Base-by-base conservation (phyloP, 208 protist species). In the Borovskyia barvae region DNA sequence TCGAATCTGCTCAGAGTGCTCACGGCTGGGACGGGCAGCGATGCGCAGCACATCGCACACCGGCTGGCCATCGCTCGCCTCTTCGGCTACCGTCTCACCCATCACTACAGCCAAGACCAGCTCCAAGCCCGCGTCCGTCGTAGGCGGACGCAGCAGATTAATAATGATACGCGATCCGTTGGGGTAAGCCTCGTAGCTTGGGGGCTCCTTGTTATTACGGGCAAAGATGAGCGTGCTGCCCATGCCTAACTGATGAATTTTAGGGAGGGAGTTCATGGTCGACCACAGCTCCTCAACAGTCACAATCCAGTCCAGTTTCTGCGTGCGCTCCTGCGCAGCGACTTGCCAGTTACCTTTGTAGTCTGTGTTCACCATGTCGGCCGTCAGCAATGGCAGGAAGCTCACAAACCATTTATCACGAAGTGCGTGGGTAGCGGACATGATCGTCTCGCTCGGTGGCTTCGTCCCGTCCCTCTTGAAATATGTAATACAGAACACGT, bases 221-320 rank as follows among this genome's bases (percentile, higher is more conserved):
- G 89, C 66, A 48, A 95, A 87, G 36, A 95, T 87, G 67, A 88
- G 82, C 17, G 77, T 90, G 68, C 77, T 87, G 32, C 89, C 86
- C 32, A 80, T 78, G 41, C 73, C 82, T 40, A 95, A 71, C 50
- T 90, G 77, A 32, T 93, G 84, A 4, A 95, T 67, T 42, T 83
- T 85, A 0, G 89, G 89, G 6, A 95, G 73, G 22, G 89, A 95
- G 54, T 95, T 95, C 22, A 95, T 75, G 8, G 86, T 93, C 7
- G 89, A 95, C 86, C 89, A 95, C 20, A 93, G 61, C 74, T 95
- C 89, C 62, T 95, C 85, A 28, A 95, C 86, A 22, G 80, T 85
- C 11, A 68, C 82, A 33, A 95, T 72, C 66, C 80, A 93, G 74
- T 95, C 89, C 26, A 95, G 74, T 25, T 71, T 75, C 65, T 90